These are phyloP conservation scores for Sorghum bicolor DNA, from an alignment of 176 grass and related monocot genomes.

Conservation along the genomic window Sorghum_bicolor_NCBIv3 NC_012871.2:75471001-75471500, in stretches of 20 bases:
- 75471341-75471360: constrained; percentile 51
- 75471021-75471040: background rate
- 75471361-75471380: constrained; percentile 45
- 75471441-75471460: constrained; percentile 58
- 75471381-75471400: constrained; percentile 59
- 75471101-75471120: background rate
- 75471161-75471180: constrained; percentile 55
- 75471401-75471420: constrained; percentile 74
- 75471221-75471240: constrained; percentile 29
- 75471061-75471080: no score
- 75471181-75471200: constrained; percentile 39
- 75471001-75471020: background rate
- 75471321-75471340: constrained; percentile 23
- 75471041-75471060: background rate
- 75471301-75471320: constrained; percentile 26
- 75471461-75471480: constrained; percentile 84
- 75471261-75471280: constrained; percentile 36
- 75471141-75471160: background rate
- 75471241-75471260: constrained; percentile 15
- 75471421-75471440: constrained; percentile 64
- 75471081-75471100: background rate
- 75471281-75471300: constrained; percentile 37
- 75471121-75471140: background rate
- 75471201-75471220: constrained; percentile 41
- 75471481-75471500: constrained; percentile 75